phyloP scores from a whole-genome alignment of 148 eudicot species.

The Cornus florida region DNA sequence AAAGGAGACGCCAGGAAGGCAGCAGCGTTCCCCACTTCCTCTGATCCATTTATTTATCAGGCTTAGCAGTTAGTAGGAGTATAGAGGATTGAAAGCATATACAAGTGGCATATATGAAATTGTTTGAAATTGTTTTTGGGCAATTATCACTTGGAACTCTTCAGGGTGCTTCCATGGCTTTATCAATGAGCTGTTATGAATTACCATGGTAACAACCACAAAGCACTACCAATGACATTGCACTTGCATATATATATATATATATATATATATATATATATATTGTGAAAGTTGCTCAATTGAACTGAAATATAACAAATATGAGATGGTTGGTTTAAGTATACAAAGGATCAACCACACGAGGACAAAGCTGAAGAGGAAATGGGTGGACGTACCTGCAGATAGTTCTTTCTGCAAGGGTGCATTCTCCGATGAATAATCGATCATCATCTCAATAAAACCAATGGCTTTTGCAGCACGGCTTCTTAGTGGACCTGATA shows the following conservation, averaged over 20 bases:
- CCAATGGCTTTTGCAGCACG: conserved; percentile 99
- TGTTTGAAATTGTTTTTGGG: background rate
- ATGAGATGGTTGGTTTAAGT: background rate
- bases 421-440: conserved; percentile 84
- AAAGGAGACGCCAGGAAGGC: conserved; percentile 94
- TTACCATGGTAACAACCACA: background rate
- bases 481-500: conserved; percentile 87
- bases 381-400: conserved; percentile 53
- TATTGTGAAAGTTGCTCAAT: background rate
- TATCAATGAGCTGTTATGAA: background rate
- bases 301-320: background rate
- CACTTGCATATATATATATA: background rate
- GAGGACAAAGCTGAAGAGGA: background rate
- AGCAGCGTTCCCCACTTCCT: conserved; percentile 95
- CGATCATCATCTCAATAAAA: conserved; percentile 93
- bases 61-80: background rate
- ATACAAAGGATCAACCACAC: background rate
- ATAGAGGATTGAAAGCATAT: background rate
- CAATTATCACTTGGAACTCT: background rate
- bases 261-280: background rate
- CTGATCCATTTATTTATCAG: conserved; percentile 44
- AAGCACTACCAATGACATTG: background rate
- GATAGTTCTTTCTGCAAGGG: conserved; percentile 88
- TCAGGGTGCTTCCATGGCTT: conserved; percentile 2
- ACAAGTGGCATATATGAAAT: background rate